Percentiles rank a stretch among this genome's conserved stretches.
phyloP scores from a whole-genome alignment of 2,329 filamentous ascomycete genomes.

The Aquanectria penicillioides region DNA sequence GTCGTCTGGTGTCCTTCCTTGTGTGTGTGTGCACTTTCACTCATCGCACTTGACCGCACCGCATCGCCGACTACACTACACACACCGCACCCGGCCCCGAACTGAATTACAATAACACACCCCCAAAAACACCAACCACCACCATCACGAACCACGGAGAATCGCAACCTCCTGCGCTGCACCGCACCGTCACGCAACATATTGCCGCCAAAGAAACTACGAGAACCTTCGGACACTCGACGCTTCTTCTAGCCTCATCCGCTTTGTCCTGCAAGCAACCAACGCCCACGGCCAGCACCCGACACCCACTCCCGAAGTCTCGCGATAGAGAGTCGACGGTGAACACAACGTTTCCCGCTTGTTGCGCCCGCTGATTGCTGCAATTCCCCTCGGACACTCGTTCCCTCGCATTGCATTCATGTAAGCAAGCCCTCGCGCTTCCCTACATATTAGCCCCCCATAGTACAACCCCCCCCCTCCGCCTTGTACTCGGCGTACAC shows the following conservation, averaged over 20 bases:
- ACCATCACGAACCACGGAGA: neutral
- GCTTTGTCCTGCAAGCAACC: constrained; percentile 25
- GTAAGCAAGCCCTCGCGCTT: constrained; percentile 36
- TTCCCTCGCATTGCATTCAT: constrained; percentile 32
- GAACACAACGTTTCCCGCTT: constrained; percentile 14
- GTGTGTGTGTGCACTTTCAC: constrained; percentile 12
- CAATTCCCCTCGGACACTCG: constrained; percentile 12
- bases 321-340: constrained; percentile 9
- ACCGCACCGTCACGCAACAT: constrained; percentile 18
- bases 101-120: constrained; percentile 12
- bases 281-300: constrained; percentile 16
- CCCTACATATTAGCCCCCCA: constrained; percentile 19
- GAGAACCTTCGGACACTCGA: constrained; percentile 10
- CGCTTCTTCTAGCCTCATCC: constrained; percentile 8
- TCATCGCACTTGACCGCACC: constrained; percentile 10
- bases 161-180: neutral
- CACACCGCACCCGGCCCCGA: constrained; percentile 6
- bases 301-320: constrained; percentile 15
- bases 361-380: constrained; percentile 17
- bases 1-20: constrained; percentile 2
- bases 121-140: neutral
- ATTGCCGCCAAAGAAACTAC: neutral
- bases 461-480: constrained; percentile 4
- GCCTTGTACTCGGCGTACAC: constrained; percentile 31
- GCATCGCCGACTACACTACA: neutral